Conservation (phyloP, 345 rosid genomes). For the Acer negundo region DNA sequence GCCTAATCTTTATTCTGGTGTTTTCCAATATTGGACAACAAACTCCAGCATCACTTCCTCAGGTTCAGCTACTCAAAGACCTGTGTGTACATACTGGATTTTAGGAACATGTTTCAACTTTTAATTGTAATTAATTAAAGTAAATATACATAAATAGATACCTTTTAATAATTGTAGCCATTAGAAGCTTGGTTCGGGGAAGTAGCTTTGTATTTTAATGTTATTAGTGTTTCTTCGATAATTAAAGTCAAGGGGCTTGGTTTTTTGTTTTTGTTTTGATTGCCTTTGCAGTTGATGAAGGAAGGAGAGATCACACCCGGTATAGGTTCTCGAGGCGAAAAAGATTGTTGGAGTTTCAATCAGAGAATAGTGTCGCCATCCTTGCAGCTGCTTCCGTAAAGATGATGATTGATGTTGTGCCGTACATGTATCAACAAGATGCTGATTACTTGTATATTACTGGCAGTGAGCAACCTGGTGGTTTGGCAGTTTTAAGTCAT, state of each 20-base stretch:
- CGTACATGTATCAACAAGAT: conserved; percentile 85
- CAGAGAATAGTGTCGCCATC: conserved; percentile 73
- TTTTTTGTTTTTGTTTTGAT: not conserved
- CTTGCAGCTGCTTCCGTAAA: conserved; percentile 84
- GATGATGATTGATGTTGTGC: conserved; percentile 98
- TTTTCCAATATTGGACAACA: conserved; percentile 83
- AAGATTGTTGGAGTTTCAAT: conserved; percentile 73
- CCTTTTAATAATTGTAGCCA: not conserved
- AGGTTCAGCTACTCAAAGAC: conserved; percentile 40
- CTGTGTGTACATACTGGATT: not conserved
- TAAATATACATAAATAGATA: not conserved
- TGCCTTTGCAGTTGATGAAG: conserved; percentile 59
- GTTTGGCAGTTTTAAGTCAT: conserved; percentile 74
- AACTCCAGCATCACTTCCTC: conserved; percentile 81
- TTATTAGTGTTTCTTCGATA: not conserved
- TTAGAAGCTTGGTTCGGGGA: not conserved
- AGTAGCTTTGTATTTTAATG: not conserved
- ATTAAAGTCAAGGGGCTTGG: not conserved
- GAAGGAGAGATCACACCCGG: too few species aligned
- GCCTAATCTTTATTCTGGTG: conserved; percentile 7
- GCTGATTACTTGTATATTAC: conserved; percentile 86
- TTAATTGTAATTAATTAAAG: not conserved
- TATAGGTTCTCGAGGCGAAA: too few species aligned
- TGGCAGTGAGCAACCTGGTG: conserved; percentile 98
- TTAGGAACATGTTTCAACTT: not conserved